These are phyloP conservation scores for Coccomyxa sp. DNA, from an alignment of 139 green algal genomes.

Conservation along the genomic window DNA sequence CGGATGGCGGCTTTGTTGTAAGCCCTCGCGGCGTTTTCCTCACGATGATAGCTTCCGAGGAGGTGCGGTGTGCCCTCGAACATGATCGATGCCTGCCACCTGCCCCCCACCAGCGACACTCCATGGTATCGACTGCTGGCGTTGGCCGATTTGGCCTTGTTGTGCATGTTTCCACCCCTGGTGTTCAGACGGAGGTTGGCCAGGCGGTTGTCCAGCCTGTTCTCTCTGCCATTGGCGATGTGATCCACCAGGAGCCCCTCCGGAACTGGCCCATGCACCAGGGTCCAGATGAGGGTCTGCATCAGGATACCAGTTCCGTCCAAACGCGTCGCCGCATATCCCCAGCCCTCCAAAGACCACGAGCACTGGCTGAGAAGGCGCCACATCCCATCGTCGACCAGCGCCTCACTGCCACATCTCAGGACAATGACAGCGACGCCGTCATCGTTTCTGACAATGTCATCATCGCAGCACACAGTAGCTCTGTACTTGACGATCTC, in stretches of 20 bases:
- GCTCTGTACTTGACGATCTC: background rate
- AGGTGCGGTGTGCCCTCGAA: background rate
- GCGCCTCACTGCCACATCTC: background rate
- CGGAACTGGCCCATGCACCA: background rate
- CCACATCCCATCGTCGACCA: background rate
- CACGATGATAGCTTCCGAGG: background rate
- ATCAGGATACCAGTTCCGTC: background rate
- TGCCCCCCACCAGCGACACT: background rate
- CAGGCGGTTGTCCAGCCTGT: background rate
- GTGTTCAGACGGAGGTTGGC: background rate
- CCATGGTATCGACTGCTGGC: background rate
- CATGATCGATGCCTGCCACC: background rate
- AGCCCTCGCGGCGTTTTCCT: background rate
- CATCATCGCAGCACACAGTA: background rate
- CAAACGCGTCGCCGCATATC: background rate
- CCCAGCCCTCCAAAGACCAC: background rate
- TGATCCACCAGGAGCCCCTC: background rate
- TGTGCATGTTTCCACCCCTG: background rate
- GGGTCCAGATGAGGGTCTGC: background rate
- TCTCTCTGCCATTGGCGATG: background rate
- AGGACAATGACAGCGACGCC: background rate
- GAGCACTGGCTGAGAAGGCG: background rate
- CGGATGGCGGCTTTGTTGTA: background rate
- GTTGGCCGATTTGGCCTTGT: background rate
- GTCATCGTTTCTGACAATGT: conserved; percentile 1